Conservation (phyloP, 805 yeast species). For the Candida michaelii region DNA sequence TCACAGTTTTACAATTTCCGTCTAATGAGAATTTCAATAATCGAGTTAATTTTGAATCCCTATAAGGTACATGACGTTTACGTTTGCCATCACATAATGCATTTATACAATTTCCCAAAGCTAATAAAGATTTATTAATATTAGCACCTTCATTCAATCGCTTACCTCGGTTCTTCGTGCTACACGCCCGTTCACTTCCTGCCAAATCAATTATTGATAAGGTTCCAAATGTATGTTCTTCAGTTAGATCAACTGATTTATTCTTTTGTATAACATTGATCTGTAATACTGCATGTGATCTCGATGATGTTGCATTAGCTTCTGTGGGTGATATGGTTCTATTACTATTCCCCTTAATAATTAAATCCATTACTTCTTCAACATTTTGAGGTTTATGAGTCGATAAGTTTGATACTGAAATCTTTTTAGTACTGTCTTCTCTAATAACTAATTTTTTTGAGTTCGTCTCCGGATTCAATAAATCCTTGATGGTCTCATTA, state of each 20-base stretch:
- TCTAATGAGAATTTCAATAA: slow-evolving; percentile 86
- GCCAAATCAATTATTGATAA: slow-evolving; percentile 89
- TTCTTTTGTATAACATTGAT: slow-evolving; percentile 64
- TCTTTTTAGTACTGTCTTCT: slow-evolving; percentile 66
- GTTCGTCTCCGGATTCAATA: slow-evolving; percentile 57
- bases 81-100: slow-evolving; percentile 77
- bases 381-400: slow-evolving; percentile 60
- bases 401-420: slow-evolving; percentile 70
- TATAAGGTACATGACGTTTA: slow-evolving; percentile 77
- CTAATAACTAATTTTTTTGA: slow-evolving; percentile 56
- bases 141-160: slow-evolving; percentile 90
- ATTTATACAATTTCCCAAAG: slow-evolving; percentile 91
- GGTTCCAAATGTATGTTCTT: slow-evolving; percentile 74
- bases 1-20: slow-evolving; percentile 91
- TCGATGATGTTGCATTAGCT: slow-evolving; percentile 85
- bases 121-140: slow-evolving; percentile 82
- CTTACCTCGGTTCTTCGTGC: slow-evolving; percentile 80
- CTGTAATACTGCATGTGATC: slow-evolving; percentile 93
- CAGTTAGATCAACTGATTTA: slow-evolving; percentile 60
- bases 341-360: slow-evolving; percentile 67
- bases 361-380: slow-evolving; percentile 76
- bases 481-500: slow-evolving; percentile 84
- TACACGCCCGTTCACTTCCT: slow-evolving; percentile 92
- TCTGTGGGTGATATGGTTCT: slow-evolving; percentile 86
- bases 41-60: slow-evolving; percentile 88